Evolutionary conservation across 805 yeast species (phyloP).

Genomic region (Lachancea fermentati): DNA sequence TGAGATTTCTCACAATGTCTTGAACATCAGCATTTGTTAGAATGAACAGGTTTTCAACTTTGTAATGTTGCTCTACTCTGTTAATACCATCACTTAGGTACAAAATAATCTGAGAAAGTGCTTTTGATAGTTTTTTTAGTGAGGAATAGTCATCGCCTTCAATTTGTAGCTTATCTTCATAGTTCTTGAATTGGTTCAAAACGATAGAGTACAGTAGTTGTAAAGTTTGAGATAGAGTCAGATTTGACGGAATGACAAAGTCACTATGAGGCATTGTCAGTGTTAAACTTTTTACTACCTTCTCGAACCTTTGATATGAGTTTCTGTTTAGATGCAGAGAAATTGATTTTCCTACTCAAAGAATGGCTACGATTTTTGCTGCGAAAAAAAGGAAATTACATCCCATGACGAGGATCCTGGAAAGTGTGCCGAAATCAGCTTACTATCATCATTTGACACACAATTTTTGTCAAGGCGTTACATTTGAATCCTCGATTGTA

Average conservation of each 20-base stretch:
- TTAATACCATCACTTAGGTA: conserved; percentile 26
- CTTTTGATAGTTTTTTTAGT: conserved; percentile 10
- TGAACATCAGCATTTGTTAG: conserved; percentile 13
- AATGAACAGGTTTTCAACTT: conserved; percentile 2
- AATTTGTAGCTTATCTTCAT: conserved; percentile 9
- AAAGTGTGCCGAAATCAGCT: conserved; percentile 1
- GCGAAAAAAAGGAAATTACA: neutral
- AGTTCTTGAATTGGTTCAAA: conserved; percentile 15
- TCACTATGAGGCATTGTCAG: conserved; percentile 21
- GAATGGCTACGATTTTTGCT: neutral
- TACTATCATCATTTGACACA: too few species aligned
- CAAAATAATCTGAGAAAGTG: conserved; percentile 15
- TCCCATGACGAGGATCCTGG: neutral
- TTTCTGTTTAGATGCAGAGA: too few species aligned
- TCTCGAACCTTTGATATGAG: too few species aligned
- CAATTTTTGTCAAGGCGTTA: too few species aligned
- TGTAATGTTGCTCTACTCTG: conserved; percentile 14
- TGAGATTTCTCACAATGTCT: conserved; percentile 21
- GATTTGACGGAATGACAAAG: conserved; percentile 26
- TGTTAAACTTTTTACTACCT: too few species aligned
- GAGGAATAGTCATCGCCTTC: neutral
- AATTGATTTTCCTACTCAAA: neutral
- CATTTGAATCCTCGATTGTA: too few species aligned
- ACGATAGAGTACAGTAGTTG: conserved; percentile 28
- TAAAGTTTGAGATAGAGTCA: conserved; percentile 27